Base-by-base conservation (phyloP, 306 rosid genomes). In the Sophora flavescens region DNA sequence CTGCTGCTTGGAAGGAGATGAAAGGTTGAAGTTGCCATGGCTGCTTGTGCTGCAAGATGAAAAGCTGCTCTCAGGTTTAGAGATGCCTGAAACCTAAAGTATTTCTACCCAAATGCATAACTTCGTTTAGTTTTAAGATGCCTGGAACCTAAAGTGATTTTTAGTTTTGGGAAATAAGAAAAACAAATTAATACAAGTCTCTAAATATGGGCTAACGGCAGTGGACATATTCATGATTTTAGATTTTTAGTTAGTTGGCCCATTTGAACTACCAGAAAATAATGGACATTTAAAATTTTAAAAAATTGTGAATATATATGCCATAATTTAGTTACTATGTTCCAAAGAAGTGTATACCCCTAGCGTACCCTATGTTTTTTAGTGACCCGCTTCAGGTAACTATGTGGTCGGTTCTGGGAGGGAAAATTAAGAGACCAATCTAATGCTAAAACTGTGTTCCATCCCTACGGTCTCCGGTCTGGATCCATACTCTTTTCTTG, bases 11-110 rank as follows among this genome's bases (percentile, higher is more conserved):
- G 15, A 57, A 57, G 62, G 62, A 56, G n/a, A 26, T 12, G 6
- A 22, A 56, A 32, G 63, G 63, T 22, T 57, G 63, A 57, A 57
- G n/a, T 26, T 22, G 63, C 36, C n/a, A 57, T 57, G 2, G 36
- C 36, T 57, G 35, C 63, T 22, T 26, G 63, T 57, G 36, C 36
- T 26, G 36, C 36, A 26, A 54, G 32, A 57, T 57, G 36, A 11
- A 57, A 26, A 26, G 62, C n/a, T 22, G 36, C n/a, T 8, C n/a
- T 3, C 33, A 56, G 11, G 32, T 6, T 56, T 3, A 44, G 48
- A 2, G 11, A 30, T 30, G 39, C 39, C 39, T 4, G 39, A 4
- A 35, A 35, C 39, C 39, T 35, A 35, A 35, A 35, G 39, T 35
- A 22, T 22, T 22, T 22, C 22, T 22, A 22, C 22, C 22, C 22